Evolutionary conservation across 2,329 filamentous ascomycete genomes (phyloP).

Genomic region (Aspergillus nomiae): DNA sequence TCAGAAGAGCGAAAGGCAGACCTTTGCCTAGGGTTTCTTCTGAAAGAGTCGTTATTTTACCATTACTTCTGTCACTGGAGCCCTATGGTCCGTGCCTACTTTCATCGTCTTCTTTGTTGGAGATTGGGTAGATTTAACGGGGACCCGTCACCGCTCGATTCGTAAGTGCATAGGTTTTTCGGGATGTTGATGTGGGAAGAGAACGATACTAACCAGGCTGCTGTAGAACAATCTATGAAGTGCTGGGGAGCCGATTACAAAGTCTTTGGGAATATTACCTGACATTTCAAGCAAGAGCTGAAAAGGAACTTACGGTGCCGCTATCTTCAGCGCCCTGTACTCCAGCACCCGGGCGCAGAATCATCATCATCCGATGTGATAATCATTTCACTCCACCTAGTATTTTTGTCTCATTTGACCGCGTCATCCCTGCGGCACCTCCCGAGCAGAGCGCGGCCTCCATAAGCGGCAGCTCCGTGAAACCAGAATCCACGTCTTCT

Average conservation of each 20-base stretch:
- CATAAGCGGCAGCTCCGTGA: constrained; percentile 38
- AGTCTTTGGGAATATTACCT: constrained; percentile 79
- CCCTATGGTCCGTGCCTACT: constrained; percentile 92
- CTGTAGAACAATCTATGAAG: constrained; percentile 68
- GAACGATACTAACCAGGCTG: constrained; percentile 12
- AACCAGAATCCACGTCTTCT: constrained; percentile 20
- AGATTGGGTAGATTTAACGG: constrained; percentile 77
- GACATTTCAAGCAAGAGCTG: constrained; percentile 69
- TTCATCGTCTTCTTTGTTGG: constrained; percentile 89
- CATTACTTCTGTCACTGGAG: constrained; percentile 92
- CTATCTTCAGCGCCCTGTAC: constrained; percentile 80
- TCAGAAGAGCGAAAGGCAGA: constrained; percentile 68
- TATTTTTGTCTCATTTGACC: constrained; percentile 66
- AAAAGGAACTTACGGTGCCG: constrained; percentile 55
- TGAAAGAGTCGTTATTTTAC: constrained; percentile 74
- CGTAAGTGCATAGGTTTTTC: constrained; percentile 54
- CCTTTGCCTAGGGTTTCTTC: constrained; percentile 73
- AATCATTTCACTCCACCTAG: constrained; percentile 54
- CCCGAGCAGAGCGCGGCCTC: constrained; percentile 35
- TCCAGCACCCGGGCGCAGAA: constrained; percentile 79
- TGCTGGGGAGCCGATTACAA: constrained; percentile 68
- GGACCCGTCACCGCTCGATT: constrained; percentile 64
- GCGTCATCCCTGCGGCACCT: constrained; percentile 50
- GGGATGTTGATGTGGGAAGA: not conserved
- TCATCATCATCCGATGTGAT: constrained; percentile 87